Evolutionary conservation across 331 rosid species (phyloP).

Genomic region (Rhamnella rubrinervis): DNA sequence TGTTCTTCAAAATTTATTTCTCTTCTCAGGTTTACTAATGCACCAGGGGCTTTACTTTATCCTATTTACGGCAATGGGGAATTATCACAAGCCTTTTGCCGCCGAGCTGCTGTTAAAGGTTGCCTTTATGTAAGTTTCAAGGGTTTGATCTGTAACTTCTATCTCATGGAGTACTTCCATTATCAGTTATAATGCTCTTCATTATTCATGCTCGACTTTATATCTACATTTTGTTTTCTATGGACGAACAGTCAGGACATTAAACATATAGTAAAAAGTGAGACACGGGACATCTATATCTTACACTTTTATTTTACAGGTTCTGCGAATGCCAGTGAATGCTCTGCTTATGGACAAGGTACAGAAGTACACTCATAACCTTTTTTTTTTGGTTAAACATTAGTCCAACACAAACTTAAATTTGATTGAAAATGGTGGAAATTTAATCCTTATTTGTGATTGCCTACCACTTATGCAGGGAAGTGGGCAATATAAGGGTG

Average conservation of each 20-base stretch:
- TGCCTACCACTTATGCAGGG: conserved; percentile 47
- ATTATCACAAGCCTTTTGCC: conserved; percentile 82
- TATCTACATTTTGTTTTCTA: not conserved
- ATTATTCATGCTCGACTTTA: not conserved
- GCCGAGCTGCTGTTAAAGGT: conserved; percentile 95
- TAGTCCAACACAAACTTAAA: conserved; percentile 21
- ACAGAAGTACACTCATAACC: conserved; percentile 8
- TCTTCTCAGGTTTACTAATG: conserved; percentile 65
- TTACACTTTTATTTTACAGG: conserved; percentile 51
- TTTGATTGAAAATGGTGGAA: conserved; percentile 11
- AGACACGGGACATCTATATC: conserved; percentile 5
- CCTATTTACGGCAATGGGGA: conserved; percentile 92
- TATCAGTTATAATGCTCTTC: not conserved
- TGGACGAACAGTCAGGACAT: not conserved
- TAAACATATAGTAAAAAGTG: not conserved
- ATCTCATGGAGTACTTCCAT: not conserved
- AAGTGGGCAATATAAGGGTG: conserved; percentile 68
- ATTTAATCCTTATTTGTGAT: conserved; percentile 27
- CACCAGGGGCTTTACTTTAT: conserved; percentile 75
- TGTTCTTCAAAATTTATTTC: not conserved
- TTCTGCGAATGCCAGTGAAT: conserved; percentile 78
- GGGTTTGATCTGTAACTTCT: conserved; percentile 3
- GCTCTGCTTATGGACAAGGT: conserved; percentile 83
- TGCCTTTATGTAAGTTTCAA: conserved; percentile 80
- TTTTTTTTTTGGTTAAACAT: conserved; percentile 1